phyloP scores from a whole-genome alignment of 1,139 yeast species.

The Candida tropicalis region DNA sequence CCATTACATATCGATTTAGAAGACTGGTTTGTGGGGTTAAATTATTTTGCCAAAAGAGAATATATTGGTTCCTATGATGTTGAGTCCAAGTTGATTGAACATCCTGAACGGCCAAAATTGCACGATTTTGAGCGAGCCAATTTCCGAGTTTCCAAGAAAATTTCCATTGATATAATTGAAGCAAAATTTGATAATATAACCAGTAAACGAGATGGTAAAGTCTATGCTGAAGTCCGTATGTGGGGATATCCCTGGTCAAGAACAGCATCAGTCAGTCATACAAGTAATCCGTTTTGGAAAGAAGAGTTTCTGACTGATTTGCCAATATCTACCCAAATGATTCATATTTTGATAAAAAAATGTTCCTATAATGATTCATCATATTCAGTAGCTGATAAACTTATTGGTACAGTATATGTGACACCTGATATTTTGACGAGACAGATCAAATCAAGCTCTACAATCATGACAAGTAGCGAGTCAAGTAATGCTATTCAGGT shows the following conservation, averaged over 20 bases:
- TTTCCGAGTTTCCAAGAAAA: conserved; percentile 58
- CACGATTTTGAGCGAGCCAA: conserved; percentile 33
- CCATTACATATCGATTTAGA: conserved; percentile 73
- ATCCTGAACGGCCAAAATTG: conserved; percentile 16
- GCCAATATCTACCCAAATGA: conserved; percentile 55
- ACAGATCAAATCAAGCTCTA: conserved; percentile 35
- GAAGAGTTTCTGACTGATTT: conserved; percentile 62
- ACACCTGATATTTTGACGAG: conserved; percentile 56
- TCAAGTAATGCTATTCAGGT: conserved; percentile 28
- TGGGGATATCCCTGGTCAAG: conserved; percentile 75
- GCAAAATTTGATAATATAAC: conserved; percentile 51
- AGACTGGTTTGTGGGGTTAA: conserved; percentile 81
- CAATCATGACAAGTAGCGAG: conserved; percentile 36
- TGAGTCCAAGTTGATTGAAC: conserved; percentile 10
- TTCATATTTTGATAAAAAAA: conserved; percentile 54
- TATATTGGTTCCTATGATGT: conserved; percentile 43
- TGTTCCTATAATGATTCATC: conserved; percentile 25
- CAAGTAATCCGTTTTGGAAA: conserved; percentile 69
- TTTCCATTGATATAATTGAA: conserved; percentile 65
- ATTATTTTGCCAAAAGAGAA: conserved; percentile 67
- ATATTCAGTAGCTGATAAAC: conserved; percentile 34
- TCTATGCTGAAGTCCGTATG: conserved; percentile 64
- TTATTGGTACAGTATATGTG: conserved; percentile 57
- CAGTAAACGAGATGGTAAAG: conserved; percentile 25
- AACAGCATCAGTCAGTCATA: conserved; percentile 58